Conservation (phyloP, 2,329 filamentous ascomycete genomes). For the Blumeriella jaapii region DNA sequence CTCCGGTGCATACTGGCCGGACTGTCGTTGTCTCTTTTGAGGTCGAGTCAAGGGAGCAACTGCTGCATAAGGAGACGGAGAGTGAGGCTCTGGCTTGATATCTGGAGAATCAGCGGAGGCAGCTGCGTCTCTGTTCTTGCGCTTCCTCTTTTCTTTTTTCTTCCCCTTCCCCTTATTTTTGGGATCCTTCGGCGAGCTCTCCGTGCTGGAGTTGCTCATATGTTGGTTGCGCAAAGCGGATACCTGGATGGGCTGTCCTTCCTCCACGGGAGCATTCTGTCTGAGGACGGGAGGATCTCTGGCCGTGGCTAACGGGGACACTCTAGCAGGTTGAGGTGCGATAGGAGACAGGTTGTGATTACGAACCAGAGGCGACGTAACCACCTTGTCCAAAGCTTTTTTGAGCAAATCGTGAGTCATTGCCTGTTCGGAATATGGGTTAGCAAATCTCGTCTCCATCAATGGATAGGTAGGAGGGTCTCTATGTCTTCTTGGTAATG, state of each 20-base stretch:
- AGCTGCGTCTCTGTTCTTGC: constrained; percentile 32
- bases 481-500: neutral
- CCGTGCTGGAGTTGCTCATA: constrained; percentile 41
- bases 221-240: constrained; percentile 40
- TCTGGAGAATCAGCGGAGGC: constrained; percentile 38
- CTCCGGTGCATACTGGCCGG: constrained; percentile 31
- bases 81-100: constrained; percentile 55
- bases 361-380: constrained; percentile 52
- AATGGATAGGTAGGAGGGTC: neutral
- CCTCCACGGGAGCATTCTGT: constrained; percentile 18
- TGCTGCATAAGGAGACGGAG: constrained; percentile 45
- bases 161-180: constrained; percentile 40
- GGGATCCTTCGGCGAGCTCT: constrained; percentile 46
- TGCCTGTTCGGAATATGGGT: constrained; percentile 27
- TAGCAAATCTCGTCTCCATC: constrained; percentile 25
- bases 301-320: constrained; percentile 43
- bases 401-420: constrained; percentile 29
- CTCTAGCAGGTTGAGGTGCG: constrained; percentile 65
- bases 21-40: constrained; percentile 43
- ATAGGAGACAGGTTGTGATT: constrained; percentile 63
- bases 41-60: constrained; percentile 40
- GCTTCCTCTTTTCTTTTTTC: constrained; percentile 41
- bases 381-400: constrained; percentile 31
- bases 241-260: constrained; percentile 39
- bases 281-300: constrained; percentile 26